Evolutionary conservation across 495 filamentous ascomycete species (phyloP).

Genomic region (Lasiosphaeriaceae sp.): DNA sequence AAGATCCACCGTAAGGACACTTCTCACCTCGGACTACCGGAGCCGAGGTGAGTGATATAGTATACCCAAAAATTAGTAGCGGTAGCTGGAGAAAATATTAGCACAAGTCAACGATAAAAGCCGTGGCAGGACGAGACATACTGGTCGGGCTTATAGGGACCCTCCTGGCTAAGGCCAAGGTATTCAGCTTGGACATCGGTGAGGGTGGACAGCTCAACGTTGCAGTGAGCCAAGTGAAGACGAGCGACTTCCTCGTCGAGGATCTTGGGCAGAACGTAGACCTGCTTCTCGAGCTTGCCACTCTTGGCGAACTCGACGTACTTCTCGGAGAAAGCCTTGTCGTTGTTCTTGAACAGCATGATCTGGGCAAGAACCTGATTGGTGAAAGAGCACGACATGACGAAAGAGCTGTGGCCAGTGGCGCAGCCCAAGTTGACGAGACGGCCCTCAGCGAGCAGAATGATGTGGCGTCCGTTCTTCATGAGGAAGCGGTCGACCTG

Average conservation of each 20-base stretch:
- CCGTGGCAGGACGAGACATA: conserved; percentile 29
- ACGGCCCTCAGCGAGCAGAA: conserved; percentile 96
- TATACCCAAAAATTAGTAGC: conserved; percentile 45
- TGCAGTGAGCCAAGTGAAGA: conserved; percentile 91
- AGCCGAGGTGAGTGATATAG: conserved; percentile 9
- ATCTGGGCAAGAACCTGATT: conserved; percentile 99
- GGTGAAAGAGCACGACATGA: conserved; percentile 99
- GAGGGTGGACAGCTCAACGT: conserved; percentile 85
- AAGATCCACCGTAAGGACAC: conserved; percentile 17
- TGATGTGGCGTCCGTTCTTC: conserved; percentile 91
- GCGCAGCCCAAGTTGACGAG: conserved; percentile 99
- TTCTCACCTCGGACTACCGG: conserved; percentile 4
- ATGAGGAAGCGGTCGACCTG: conserved; percentile 98
- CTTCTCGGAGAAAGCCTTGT: conserved; percentile 82
- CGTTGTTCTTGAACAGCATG: conserved; percentile 91
- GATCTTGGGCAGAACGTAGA: conserved; percentile 98
- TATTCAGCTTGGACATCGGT: conserved; percentile 88
- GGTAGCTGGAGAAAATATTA: conserved; percentile 46
- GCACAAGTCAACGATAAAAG: conserved; percentile 4
- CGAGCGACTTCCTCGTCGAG: conserved; percentile 96
- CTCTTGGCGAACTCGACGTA: conserved; percentile 94
- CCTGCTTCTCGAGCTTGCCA: conserved; percentile 80
- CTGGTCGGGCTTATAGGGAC: conserved; percentile 92
- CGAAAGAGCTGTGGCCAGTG: conserved; percentile 98
- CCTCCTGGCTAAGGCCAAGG: conserved; percentile 75